These are phyloP conservation scores for Moniliella sp. DNA, from an alignment of 1,284 basidiomycete species.

Conservation along the genomic window DNA sequence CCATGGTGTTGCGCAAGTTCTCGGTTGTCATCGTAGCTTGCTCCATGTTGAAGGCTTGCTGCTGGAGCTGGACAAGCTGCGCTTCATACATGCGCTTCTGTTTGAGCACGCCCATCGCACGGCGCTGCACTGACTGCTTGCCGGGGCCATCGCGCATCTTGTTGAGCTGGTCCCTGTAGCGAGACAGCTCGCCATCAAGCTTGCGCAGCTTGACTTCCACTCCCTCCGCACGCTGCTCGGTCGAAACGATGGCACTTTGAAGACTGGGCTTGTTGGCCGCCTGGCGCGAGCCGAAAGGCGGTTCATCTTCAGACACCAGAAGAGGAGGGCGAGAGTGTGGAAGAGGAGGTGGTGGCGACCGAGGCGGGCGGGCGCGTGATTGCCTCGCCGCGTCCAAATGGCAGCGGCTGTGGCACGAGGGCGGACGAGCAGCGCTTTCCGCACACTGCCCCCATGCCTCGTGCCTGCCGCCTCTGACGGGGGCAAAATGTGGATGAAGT, in stretches of 20 bases:
- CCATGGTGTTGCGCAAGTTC: conserved; percentile 98
- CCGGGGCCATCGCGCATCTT: conserved; percentile 82
- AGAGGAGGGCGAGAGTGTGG: too few relatives aligned
- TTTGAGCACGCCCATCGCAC: conserved; percentile 73
- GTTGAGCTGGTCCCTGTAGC: conserved; percentile 89
- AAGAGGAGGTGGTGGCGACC: too few relatives aligned
- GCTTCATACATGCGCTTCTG: conserved; percentile 90
- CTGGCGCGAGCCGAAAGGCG: too few relatives aligned
- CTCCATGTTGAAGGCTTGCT: conserved; percentile 98
- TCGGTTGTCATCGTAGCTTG: conserved; percentile 84
- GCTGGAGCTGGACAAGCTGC: conserved; percentile 70
- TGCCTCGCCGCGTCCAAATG: too few relatives aligned
- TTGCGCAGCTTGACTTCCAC: conserved; percentile 95
- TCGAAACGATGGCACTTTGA: conserved; percentile 76
- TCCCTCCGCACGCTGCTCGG: conserved; percentile 63
- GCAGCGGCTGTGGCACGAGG: too few relatives aligned
- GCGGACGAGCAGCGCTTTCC: too few relatives aligned
- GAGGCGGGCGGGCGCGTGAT: too few relatives aligned
- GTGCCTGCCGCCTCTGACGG: too few relatives aligned
- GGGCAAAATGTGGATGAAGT: too few relatives aligned
- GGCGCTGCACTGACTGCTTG: conserved; percentile 80
- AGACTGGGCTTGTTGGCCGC: conserved; percentile 53
- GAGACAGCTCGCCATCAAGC: conserved; percentile 69
- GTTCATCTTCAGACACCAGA: too few relatives aligned
- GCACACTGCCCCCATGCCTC: too few relatives aligned